Conservation (phyloP, 2,329 filamentous ascomycete genomes). For the Trichoderma guizhouense region DNA sequence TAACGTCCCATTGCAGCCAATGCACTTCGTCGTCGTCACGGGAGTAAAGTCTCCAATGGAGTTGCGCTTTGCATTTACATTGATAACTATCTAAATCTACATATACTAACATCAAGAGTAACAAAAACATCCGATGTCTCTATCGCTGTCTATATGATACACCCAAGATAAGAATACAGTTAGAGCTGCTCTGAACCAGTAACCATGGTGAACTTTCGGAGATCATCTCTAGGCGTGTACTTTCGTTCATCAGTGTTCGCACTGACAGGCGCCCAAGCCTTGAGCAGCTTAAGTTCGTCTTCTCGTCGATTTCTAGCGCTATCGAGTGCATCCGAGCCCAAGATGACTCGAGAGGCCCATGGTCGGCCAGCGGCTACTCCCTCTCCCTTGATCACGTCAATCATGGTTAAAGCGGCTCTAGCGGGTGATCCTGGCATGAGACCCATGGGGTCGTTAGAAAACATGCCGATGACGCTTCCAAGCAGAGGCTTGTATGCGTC, state of each 20-base stretch:
- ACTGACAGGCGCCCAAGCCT: constrained; percentile 27
- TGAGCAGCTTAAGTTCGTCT: constrained; percentile 23
- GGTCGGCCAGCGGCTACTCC: constrained; percentile 25
- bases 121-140: background rate
- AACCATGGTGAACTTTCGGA: background rate
- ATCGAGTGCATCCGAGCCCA: constrained; percentile 31
- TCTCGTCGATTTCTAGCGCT: constrained; percentile 24
- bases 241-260: constrained; percentile 22
- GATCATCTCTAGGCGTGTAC: background rate
- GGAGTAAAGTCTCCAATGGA: background rate
- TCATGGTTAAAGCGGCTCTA: constrained; percentile 25
- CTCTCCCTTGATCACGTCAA: constrained; percentile 30
- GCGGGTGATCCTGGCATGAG: constrained; percentile 28
- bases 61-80: background rate
- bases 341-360: constrained; percentile 28
- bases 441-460: constrained; percentile 22
- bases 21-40: background rate
- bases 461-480: constrained; percentile 23
- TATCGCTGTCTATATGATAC: background rate
- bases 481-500: constrained; percentile 26
- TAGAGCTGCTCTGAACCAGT: background rate
- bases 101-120: background rate
- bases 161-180: background rate
- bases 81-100: background rate
- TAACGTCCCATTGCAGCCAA: background rate